phyloP scores from a whole-genome alignment of 2,329 filamentous ascomycete genomes.

The Penicillium corylophilum region DNA sequence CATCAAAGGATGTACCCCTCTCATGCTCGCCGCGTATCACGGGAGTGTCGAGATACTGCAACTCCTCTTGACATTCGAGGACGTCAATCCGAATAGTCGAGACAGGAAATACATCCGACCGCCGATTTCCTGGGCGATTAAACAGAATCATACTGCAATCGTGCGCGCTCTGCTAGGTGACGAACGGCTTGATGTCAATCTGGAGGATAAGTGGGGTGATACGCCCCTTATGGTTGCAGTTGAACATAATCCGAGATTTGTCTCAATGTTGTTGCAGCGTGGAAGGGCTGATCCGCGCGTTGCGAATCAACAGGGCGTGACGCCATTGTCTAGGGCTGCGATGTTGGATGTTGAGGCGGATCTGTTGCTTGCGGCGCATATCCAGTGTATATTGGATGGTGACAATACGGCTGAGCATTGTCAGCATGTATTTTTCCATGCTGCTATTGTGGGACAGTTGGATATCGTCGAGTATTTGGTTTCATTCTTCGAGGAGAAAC shows the following conservation, averaged over 20 bases:
- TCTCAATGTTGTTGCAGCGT: conserved; percentile 9
- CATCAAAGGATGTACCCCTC: conserved; percentile 17
- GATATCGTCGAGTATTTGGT: conserved; percentile 21
- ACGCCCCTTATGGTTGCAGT: conserved; percentile 19
- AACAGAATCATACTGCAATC: conserved; percentile 8
- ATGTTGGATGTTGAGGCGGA: conserved; percentile 5
- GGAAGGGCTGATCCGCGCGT: conserved; percentile 16
- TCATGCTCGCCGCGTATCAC: conserved; percentile 20
- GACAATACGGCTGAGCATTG: conserved; percentile 11
- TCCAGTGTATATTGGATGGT: conserved; percentile 18
- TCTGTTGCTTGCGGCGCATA: conserved; percentile 18
- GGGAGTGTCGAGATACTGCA: conserved; percentile 9
- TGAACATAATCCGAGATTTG: conserved; percentile 7
- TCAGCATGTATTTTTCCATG: conserved; percentile 24
- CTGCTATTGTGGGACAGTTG: conserved; percentile 18
- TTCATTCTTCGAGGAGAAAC: conserved; percentile 13
- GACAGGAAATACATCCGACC: conserved; percentile 21
- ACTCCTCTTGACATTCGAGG: conserved; percentile 11
- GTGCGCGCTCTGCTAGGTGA: conserved; percentile 17
- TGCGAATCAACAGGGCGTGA: conserved; percentile 15
- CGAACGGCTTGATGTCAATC: conserved; percentile 18
- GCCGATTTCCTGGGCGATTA: conserved; percentile 21
- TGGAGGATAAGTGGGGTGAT: conserved; percentile 19
- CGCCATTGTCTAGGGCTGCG: conserved; percentile 15
- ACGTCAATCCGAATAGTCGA: conserved; percentile 18